Percentiles rank a stretch among this genome's conserved stretches.
Conservation (phyloP, 1,139 yeast species). For the Diutina neorugosa region DNA sequence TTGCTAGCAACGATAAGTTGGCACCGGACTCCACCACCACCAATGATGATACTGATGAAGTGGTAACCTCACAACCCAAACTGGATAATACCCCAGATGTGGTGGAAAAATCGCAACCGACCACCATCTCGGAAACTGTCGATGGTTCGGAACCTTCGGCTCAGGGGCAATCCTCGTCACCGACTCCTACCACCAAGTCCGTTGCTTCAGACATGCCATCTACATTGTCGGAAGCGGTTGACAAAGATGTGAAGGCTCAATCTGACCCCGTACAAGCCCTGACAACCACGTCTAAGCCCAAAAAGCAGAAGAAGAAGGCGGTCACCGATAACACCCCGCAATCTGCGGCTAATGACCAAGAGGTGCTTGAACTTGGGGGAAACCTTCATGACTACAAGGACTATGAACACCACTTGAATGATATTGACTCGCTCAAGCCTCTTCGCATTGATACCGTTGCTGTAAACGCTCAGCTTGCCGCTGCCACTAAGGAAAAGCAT, state of each 20-base stretch:
- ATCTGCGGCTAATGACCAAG: not conserved
- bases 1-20: not conserved
- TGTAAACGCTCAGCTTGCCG: not conserved
- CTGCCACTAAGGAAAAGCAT: not conserved
- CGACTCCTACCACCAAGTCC: not conserved
- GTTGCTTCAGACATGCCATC: not conserved
- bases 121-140: not conserved
- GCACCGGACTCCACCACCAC: not conserved
- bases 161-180: not conserved
- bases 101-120: not conserved
- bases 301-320: not conserved
- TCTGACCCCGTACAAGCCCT: not conserved
- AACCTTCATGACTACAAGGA: not conserved
- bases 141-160: not conserved
- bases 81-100: not conserved
- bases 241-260: not conserved
- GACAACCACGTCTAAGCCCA: not conserved
- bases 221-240: not conserved
- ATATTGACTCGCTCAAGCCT: not conserved
- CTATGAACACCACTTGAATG: not conserved
- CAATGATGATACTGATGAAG: too few relatives aligned
- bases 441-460: not conserved
- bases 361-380: not conserved
- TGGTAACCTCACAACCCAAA: too few relatives aligned
- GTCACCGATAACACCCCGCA: not conserved